Evolutionary conservation across 2,329 filamentous ascomycete species (phyloP), one percentile per base, ranked within the genome.

Genomic region (Calonectria honghensis): DNA sequence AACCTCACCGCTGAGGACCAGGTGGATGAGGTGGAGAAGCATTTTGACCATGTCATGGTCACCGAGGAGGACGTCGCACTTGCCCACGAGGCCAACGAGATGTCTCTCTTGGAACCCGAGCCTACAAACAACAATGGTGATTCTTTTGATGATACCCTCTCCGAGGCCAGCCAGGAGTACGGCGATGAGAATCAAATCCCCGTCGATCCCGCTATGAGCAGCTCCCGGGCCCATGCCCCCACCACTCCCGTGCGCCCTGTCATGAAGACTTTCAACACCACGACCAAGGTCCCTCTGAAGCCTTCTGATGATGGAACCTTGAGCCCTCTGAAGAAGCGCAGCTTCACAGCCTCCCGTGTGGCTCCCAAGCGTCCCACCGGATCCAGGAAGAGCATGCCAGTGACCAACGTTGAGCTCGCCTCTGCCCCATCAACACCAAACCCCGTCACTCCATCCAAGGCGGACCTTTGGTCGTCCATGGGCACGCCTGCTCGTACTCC

Each of bases 271-370:
- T 91, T 93, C 76, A 91, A 94, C 83, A 96, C 94, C 0, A 92
- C 94, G 0, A 94, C 93, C 32, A 96, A 96, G 84, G 91, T 96
- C 6, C 94, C 94, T 1, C 85, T 96, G 51, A 95, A 95, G 83
- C 88, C 92, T 4, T 92, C 92, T 31, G 93, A 91, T 79, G 84
- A 94, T 81, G 85, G 89, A 80, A 86, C 90, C 68, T 84, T 90
- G 41, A 85, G 86, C 72, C 83, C 88, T 74, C 77, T 84, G 59
- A 90, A 89, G 81, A 88, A 87, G 77, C 88, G 88, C 39, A 88
- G 89, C 77, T 86, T 88, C 75, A 91, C 89, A 71, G 87, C 85
- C 27, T 89, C 90, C 0, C 87, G 88, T 41, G 82, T 89, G 24
- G 85, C 89, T 2, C 80, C 84, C 50, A 84, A 85, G 73, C 86